Conservation (phyloP, 169 alveolate genomes). For the Babesia bigemina region DNA sequence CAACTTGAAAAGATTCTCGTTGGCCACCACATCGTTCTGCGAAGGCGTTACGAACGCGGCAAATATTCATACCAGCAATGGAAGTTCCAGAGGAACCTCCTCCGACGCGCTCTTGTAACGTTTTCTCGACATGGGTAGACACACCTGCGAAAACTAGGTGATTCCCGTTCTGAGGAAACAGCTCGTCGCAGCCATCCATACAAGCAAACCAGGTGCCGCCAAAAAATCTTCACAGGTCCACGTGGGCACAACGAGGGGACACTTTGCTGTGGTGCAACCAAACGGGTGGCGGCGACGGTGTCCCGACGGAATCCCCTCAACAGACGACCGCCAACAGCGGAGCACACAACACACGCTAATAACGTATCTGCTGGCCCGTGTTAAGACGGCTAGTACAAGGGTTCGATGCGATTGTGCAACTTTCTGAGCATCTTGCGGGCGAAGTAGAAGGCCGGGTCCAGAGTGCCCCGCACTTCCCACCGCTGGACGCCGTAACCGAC, state of each 20-base stretch:
- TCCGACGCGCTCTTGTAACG: background rate
- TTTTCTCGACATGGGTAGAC: slow-evolving; percentile 10
- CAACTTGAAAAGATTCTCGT: slow-evolving; percentile 22
- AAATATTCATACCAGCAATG: slow-evolving; percentile 2
- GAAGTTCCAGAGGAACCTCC: slow-evolving; percentile 18
- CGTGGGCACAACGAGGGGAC: too few species aligned
- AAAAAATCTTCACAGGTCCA: too few species aligned
- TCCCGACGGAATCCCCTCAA: too few species aligned
- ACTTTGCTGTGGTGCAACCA: too few species aligned
- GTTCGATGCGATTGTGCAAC: slow-evolving; percentile 59
- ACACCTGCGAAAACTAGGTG: slow-evolving; percentile 8
- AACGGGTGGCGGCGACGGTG: too few species aligned
- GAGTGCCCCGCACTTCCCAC: slow-evolving; percentile 63
- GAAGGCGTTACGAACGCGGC: background rate
- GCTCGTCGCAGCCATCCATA: too few species aligned
- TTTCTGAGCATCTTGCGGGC: slow-evolving; percentile 54
- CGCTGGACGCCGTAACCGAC: slow-evolving; percentile 12
- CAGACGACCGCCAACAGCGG: too few species aligned
- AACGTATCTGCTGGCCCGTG: too few species aligned
- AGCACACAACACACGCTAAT: too few species aligned
- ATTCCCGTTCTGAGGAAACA: background rate
- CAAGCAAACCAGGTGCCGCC: too few species aligned
- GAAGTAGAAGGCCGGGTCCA: slow-evolving; percentile 65
- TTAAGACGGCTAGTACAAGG: slow-evolving; percentile 26
- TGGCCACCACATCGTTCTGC: slow-evolving; percentile 5